A percentile compares a stretch with the other conserved stretches of the same genome.
phyloP scores from a whole-genome alignment of 106 monocot genomes.

The Apostasia shenzhenica region DNA sequence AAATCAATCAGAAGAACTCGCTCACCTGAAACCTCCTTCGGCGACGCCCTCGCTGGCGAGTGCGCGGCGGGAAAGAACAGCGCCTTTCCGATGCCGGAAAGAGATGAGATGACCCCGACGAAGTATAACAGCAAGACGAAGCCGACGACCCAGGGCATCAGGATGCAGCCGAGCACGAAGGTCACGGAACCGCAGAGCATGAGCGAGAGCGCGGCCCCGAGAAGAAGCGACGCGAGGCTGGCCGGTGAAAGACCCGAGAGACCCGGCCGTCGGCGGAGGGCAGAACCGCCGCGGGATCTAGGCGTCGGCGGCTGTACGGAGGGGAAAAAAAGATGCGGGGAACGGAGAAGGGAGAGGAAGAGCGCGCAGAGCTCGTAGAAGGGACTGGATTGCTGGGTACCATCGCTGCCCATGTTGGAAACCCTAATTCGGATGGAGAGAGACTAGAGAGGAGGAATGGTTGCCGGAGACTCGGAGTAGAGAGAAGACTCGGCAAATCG shows the following conservation, averaged over 20 bases:
- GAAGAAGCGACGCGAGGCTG: constrained; percentile 19
- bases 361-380: constrained; percentile 25
- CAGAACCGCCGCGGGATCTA: not conserved
- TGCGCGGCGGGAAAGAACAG: constrained; percentile 5
- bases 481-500: not conserved
- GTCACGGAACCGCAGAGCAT: constrained; percentile 17
- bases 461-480: not conserved
- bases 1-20: not conserved
- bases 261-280: not conserved
- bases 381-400: constrained; percentile 11
- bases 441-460: not conserved
- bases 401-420: not conserved
- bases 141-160: constrained; percentile 41
- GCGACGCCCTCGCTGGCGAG: not conserved
- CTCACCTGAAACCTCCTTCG: constrained; percentile 25
- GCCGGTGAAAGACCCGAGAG: constrained; percentile 18
- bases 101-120: constrained; percentile 24
- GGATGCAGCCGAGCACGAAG: constrained; percentile 32
- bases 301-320: not conserved
- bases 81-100: constrained; percentile 22
- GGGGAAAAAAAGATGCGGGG: not conserved
- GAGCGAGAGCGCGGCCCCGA: constrained; percentile 27
- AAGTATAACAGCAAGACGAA: constrained; percentile 25
- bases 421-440: constrained; percentile 10
- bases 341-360: constrained; percentile 15